Evolutionary conservation across 208 protist genomes (phyloP), one percentile per base, ranked within the genome.

Genomic region (Angomonas ambiguus): DNA sequence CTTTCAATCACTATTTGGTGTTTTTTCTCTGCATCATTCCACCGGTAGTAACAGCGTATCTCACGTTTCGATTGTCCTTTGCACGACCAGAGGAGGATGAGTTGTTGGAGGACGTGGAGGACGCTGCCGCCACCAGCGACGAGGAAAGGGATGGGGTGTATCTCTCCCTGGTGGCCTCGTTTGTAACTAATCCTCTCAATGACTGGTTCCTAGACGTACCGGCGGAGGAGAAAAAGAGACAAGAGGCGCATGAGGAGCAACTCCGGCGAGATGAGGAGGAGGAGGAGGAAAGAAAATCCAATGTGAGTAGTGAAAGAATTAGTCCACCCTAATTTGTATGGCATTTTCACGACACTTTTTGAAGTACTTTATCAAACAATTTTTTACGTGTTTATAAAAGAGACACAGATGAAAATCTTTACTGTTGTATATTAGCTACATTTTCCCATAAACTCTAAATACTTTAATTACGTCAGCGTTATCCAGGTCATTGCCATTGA

Each of bases 1-100:
- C 88, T 5, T 91, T 91, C 61, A 91, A 94, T 51, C 78, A 90
- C 31, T 82, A 79, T 49, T 66, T 92, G 13, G 64, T 82, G 2
- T 94, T 94, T 67, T 60, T 86, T 11, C 48, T 94, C 0, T 65
- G 68, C 11, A 74, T 63, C 16, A 70, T 89, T 20, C 87, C 84
- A 11, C 71, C 91, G 20, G 13, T 80, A 25, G 33, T 77, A 27
- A 70, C 69, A 22, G 67, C 69, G 4, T 25, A 30, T 13, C 22
- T 77, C 2, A 65, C 71, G 45, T 20, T 60, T 42, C 35, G 34
- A 16, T 31, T 78, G 10, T 32, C 62, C 30, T 65, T 45, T 45
- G 16, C 38, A n/a, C 38, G 11, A 45, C 11, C n/a, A n/a, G 13
- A 48, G 38, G n/a, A n/a, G n/a, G n/a, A n/a, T n/a, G n/a, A n/a